Evolutionary conservation across 2,329 filamentous ascomycete genomes (phyloP), one percentile per base, ranked within the genome.

Genomic region (Clarireedia paspali): DNA sequence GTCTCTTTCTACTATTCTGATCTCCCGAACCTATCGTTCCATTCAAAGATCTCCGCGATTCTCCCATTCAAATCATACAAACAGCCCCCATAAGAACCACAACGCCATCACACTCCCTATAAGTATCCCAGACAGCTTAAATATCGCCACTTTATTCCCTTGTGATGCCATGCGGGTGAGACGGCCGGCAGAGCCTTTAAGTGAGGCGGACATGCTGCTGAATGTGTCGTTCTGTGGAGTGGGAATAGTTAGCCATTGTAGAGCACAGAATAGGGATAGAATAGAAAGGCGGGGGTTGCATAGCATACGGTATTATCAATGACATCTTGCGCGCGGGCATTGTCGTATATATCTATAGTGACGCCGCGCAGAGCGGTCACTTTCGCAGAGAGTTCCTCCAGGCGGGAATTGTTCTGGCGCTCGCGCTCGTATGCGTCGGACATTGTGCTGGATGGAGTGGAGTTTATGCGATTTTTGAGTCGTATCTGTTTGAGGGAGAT

Each of bases 301-400:
- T 46, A 4, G 74, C 83, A 57, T 79, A 95, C 89, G 40, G 89
- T 92, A 67, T 83, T 85, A 73, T 99, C 90, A 63, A 99, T 88
- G 61, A 95, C 82, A 63, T 88, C 83, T 66, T 97, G 92, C 65
- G 89, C 83, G 57, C 90, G 84, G 50, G 94, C 94, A 70, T 94
- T 91, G 74, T 97, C 91, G 79, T 97, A 96, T 68, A 99, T 99
- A 75, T 99, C 91, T 62, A 97, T 84, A 44, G 94, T 99, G 50
- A 99, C 90, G 72, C 88, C 89, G 68, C 92, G 90, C 61, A 99
- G 82, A 52, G 91, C 90, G 17, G 89, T 89, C 55, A 97, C 91
- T 75, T 99, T 99, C 63, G 84, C 81, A 15, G 88, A 88, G 39
- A 99, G 87, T 70, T 95, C 91, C 67, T 92, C 86, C 56, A 99